Percentiles rank a stretch among this genome's conserved stretches.
Evolutionary conservation across 129 eudicot species (phyloP).

Genomic region (Saposhnikovia divaricata): DNA sequence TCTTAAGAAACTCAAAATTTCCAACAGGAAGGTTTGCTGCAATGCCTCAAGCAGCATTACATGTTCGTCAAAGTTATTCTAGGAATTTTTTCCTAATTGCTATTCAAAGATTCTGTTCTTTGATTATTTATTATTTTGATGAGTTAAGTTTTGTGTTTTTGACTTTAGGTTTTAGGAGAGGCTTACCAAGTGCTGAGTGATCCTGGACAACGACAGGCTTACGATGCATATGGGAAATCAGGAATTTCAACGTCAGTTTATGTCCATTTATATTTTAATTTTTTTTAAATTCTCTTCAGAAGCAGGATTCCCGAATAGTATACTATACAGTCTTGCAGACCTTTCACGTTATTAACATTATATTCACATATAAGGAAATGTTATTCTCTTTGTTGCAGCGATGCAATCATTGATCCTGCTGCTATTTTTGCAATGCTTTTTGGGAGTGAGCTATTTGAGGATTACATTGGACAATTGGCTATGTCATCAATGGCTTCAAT

Average conservation of each 20-base stretch:
- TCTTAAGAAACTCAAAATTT: too few relatives aligned
- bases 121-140: not conserved
- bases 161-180: conserved; percentile 78
- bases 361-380: not conserved
- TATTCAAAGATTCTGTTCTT: not conserved
- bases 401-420: conserved; percentile 89
- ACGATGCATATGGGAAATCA: conserved; percentile 81
- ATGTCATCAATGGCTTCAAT: conserved; percentile 99
- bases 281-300: not conserved
- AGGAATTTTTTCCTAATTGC: not conserved
- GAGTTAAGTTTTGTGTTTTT: not conserved
- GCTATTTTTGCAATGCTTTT: conserved; percentile 97
- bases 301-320: not conserved
- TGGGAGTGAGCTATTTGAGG: conserved; percentile 97
- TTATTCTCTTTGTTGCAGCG: conserved; percentile 42
- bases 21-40: not conserved
- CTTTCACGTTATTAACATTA: not conserved
- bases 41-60: not conserved
- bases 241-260: conserved; percentile 83
- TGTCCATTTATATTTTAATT: conserved; percentile 7
- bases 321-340: not conserved
- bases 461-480: conserved; percentile 94
- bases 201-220: conserved; percentile 84
- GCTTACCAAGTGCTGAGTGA: conserved; percentile 97
- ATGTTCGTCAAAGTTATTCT: not conserved